These are phyloP conservation scores for Coleophoma crateriformis DNA, from an alignment of 2,329 filamentous ascomycete genomes.

Conservation along the genomic window DNA sequence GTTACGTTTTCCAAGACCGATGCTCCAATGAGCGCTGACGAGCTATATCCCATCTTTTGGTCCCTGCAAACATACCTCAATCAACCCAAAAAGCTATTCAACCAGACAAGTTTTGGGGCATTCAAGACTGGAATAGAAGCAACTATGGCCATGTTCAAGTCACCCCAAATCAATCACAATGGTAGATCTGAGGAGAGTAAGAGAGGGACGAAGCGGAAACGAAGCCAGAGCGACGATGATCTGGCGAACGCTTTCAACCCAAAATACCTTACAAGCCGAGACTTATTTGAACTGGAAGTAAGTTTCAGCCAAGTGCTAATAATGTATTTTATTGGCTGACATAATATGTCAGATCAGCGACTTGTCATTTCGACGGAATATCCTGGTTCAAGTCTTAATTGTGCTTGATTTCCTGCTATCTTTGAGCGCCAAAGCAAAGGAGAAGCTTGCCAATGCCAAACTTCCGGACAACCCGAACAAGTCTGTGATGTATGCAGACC, in stretches of 20 bases:
- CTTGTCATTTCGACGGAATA: constrained; percentile 86
- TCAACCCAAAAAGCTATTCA: constrained; percentile 79
- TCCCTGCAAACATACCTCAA: constrained; percentile 88
- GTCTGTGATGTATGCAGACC: constrained; percentile 76
- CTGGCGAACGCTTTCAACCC: constrained; percentile 80
- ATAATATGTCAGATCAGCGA: constrained; percentile 68
- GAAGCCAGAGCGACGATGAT: constrained; percentile 52
- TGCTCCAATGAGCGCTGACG: constrained; percentile 58
- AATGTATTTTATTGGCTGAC: constrained; percentile 16
- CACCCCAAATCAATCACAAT: constrained; percentile 45
- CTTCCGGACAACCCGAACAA: constrained; percentile 58
- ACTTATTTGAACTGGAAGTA: constrained; percentile 93
- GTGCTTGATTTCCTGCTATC: constrained; percentile 94
- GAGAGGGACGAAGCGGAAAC: constrained; percentile 66
- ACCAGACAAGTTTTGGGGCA: constrained; percentile 56
- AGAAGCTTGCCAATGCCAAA: constrained; percentile 64
- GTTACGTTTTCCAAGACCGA: constrained; percentile 36
- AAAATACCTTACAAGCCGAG: constrained; percentile 95
- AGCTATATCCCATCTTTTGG: constrained; percentile 91
- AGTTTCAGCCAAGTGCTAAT: constrained; percentile 12
- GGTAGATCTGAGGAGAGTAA: constrained; percentile 54
- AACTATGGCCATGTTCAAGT: constrained; percentile 72
- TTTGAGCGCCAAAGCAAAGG: constrained; percentile 74
- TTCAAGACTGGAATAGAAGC: constrained; percentile 59
- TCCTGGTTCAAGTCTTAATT: constrained; percentile 92